phyloP scores from a whole-genome alignment of 257 asterid species.

The Leptodermis oblonga region DNA sequence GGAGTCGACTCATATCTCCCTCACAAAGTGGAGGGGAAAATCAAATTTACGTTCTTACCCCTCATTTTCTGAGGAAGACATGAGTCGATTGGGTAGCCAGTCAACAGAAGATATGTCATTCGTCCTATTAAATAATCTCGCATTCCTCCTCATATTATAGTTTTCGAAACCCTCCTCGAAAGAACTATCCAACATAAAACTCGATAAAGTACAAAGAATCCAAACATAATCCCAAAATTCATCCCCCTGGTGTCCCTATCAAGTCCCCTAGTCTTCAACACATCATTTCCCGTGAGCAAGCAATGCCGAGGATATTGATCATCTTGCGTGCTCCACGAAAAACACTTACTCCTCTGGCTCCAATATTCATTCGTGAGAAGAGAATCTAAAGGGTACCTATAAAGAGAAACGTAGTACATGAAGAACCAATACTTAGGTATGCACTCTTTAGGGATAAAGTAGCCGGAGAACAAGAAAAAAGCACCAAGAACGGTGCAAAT shows the following conservation, averaged over 20 bases:
- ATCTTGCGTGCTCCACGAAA: slow-evolving; percentile 32
- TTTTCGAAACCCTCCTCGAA: slow-evolving; percentile 57
- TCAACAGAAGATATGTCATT: no score
- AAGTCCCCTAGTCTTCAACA: slow-evolving; percentile 71
- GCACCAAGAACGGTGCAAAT: slow-evolving; percentile 82
- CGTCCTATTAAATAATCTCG: no score
- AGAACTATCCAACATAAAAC: slow-evolving; percentile 72
- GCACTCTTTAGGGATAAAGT: slow-evolving; percentile 70
- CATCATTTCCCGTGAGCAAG: slow-evolving; percentile 66
- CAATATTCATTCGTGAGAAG: slow-evolving; percentile 70
- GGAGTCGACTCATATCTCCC: no score
- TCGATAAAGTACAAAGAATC: slow-evolving; percentile 61
- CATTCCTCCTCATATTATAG: slow-evolving; percentile 38
- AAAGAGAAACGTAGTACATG: slow-evolving; percentile 83
- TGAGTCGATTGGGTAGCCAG: no score
- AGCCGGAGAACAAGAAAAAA: slow-evolving; percentile 81
- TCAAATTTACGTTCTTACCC: no score
- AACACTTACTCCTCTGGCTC: slow-evolving; percentile 60
- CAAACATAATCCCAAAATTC: slow-evolving; percentile 71
- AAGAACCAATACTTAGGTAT: slow-evolving; percentile 84
- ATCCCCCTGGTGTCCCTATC: slow-evolving; percentile 64
- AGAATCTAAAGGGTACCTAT: slow-evolving; percentile 79
- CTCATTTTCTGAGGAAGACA: no score
- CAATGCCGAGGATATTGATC: slow-evolving; percentile 38
- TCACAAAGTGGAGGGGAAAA: no score